Base-by-base conservation (phyloP, 192 early-diverging fungal species). In the Coemansia sp. region DNA sequence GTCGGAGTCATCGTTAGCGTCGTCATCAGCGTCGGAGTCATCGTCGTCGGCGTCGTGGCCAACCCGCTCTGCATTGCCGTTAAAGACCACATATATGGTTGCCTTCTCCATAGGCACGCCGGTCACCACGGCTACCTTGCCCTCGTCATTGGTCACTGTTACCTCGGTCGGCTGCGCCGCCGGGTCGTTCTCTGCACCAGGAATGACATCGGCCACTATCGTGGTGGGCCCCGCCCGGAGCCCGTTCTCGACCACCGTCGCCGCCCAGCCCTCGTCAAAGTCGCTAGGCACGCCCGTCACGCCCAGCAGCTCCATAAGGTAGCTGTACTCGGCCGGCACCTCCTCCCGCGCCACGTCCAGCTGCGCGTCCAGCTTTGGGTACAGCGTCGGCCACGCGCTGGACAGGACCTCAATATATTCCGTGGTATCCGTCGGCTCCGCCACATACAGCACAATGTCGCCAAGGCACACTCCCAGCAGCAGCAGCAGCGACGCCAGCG, bases 401-500 rank as follows among this genome's bases (percentile, higher is more conserved):
- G 67, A 70, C 2, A 70, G 47, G 11, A 70, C 67, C 0, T 30
- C 34, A 8, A 70, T 54, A 22, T 70, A 70, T 1, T 36, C 38
- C 32, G 25, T 10, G 42, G 51, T 58, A 55, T 70, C 31, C 2
- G 39, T 30, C 0, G 58, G 60, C 12, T 50, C 14, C 0, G 67
- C 67, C 4, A 70, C 67, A 1, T 54, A 63, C 4, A 70, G 36
- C 2, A 70, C 50, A 38, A 70, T 70, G 47, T 70, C 67, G 26
- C 46, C 67, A 9, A 19, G n/a, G 16, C 50, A 36, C 29, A 31
- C 34, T 20, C 44, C 58, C 17, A 57, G 20, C n/a, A 80, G 51
- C 8, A 90, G 83, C 62, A 91, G 86, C 21, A 80, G 55, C 8
- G 89, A 87, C 1, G 98, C 51, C 11, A 86, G 73, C 61, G 96